These are phyloP conservation scores for Bruguiera parviflora DNA, from an alignment of 345 rosid species.

Conservation along the genomic window DNA sequence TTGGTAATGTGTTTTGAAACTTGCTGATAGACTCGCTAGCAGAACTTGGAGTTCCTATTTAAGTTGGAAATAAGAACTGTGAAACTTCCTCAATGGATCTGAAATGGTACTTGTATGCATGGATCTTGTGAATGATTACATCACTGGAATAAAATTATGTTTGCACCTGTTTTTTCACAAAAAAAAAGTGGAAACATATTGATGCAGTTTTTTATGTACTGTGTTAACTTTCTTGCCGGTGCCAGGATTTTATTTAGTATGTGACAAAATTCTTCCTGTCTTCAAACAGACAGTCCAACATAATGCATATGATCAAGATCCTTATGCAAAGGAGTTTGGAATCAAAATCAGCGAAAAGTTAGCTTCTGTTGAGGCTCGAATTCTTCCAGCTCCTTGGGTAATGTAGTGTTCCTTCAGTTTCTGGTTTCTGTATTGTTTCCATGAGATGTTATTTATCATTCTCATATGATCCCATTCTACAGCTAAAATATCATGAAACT, in stretches of 20 bases:
- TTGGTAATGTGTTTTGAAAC: too few relatives aligned
- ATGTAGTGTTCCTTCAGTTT: not conserved
- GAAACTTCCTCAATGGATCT: too few relatives aligned
- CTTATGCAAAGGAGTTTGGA: slow-evolving; percentile 95
- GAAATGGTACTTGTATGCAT: too few relatives aligned
- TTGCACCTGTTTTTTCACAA: too few relatives aligned
- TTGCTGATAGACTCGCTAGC: too few relatives aligned
- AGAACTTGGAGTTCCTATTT: too few relatives aligned
- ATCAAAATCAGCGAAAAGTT: slow-evolving; percentile 84
- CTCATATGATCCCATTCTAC: slow-evolving; percentile 23
- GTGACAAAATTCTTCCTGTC: slow-evolving; percentile 7
- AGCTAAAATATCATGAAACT: slow-evolving; percentile 97
- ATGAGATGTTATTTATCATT: not conserved
- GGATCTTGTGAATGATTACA: too few relatives aligned
- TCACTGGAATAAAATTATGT: too few relatives aligned
- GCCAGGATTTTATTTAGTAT: not conserved
- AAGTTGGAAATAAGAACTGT: too few relatives aligned
- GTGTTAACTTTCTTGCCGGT: not conserved
- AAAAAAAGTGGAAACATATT: too few relatives aligned
- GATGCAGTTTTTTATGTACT: not conserved
- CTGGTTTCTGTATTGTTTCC: not conserved
- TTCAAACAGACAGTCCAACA: slow-evolving; percentile 72
- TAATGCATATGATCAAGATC: slow-evolving; percentile 88
- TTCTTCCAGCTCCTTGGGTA: slow-evolving; percentile 99
- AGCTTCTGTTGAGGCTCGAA: slow-evolving; percentile 96